Percentiles rank a stretch among this genome's conserved stretches.
phyloP scores from a whole-genome alignment of 495 filamentous ascomycete species.

The Penicillium flavigenum region DNA sequence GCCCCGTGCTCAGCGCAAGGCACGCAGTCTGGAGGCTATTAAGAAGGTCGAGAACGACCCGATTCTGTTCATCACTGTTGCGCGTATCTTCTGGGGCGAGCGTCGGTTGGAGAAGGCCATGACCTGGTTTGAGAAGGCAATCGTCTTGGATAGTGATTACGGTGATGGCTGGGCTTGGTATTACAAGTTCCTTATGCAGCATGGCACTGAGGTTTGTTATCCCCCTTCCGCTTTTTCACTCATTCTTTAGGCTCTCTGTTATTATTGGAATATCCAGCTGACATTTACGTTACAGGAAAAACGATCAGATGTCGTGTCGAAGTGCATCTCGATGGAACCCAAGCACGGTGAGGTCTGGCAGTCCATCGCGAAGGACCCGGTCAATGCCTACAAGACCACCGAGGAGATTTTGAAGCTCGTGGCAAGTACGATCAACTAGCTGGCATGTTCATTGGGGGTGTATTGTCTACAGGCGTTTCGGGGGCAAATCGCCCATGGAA shows the following conservation, averaged over 20 bases:
- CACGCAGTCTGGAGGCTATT: constrained; percentile 87
- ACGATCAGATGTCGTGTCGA: constrained; percentile 71
- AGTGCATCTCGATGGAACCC: constrained; percentile 75
- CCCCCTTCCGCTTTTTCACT: no score
- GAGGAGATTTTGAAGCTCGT: constrained; percentile 85
- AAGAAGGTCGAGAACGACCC: constrained; percentile 95
- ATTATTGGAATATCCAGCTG: constrained; percentile 6
- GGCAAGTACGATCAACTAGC: constrained; percentile 41
- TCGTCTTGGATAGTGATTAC: constrained; percentile 76
- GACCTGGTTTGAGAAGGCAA: constrained; percentile 96
- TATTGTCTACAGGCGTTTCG: constrained; percentile 14
- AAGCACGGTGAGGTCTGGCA: constrained; percentile 94
- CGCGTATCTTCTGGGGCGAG: constrained; percentile 74
- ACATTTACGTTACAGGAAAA: constrained; percentile 61
- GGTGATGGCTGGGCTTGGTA: constrained; percentile 99
- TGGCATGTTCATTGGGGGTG: not conserved
- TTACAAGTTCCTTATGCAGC: constrained; percentile 84
- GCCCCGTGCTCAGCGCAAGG: constrained; percentile 83
- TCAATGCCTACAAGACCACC: constrained; percentile 64
- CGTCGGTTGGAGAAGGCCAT: constrained; percentile 84
- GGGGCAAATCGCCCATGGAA: constrained; percentile 10
- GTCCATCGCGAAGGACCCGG: constrained; percentile 77
- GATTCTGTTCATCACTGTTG: constrained; percentile 73
- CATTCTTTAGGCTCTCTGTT: not conserved
- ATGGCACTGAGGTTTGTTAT: constrained; percentile 69